Percentiles rank a stretch among this genome's conserved stretches.
Conservation (phyloP, 1,284 basidiomycete species). For the Mycosarcoma mackinlayi region DNA sequence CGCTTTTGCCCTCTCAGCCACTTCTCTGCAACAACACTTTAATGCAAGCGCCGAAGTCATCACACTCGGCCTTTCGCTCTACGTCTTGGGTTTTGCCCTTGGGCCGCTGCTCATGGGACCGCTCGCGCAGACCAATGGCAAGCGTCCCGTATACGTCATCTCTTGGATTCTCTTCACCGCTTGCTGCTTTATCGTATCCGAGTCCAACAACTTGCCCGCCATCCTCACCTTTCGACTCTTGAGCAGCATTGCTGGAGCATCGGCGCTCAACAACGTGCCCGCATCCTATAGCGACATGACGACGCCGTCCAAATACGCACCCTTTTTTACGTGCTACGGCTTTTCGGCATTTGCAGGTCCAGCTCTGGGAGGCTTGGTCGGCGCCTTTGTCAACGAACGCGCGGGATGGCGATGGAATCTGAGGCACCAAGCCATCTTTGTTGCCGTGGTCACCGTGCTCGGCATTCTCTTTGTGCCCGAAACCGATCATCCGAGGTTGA, state of each 20-base stretch:
- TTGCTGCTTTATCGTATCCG: conserved; percentile 53
- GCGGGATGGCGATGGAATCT: conserved; percentile 51
- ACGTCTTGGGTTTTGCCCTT: conserved; percentile 35
- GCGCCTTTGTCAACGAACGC: conserved; percentile 38
- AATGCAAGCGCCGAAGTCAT: conserved; percentile 32
- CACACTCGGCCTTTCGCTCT: conserved; percentile 36
- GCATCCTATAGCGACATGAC: conserved; percentile 42
- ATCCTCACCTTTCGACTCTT: conserved; percentile 64
- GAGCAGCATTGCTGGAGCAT: conserved; percentile 52
- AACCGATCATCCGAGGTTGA: conserved; percentile 36
- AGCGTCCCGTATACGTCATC: conserved; percentile 42
- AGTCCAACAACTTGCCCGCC: conserved; percentile 55
- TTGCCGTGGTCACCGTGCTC: conserved; percentile 31
- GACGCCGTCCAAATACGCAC: conserved; percentile 18
- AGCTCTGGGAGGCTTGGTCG: conserved; percentile 32
- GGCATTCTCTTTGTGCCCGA: conserved; percentile 46
- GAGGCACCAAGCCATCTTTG: conserved; percentile 48
- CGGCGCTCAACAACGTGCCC: conserved; percentile 49
- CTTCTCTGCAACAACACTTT: conserved; percentile 24
- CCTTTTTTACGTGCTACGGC: conserved; percentile 39
- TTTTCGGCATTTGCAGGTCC: conserved; percentile 43
- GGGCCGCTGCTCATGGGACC: conserved; percentile 45
- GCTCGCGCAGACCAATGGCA: conserved; percentile 35
- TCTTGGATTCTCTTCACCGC: conserved; percentile 43
- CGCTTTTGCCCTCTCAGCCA: conserved; percentile 32